Percentiles rank a stretch among this genome's conserved stretches.
Evolutionary conservation across 1,284 basidiomycete species (phyloP).

Genomic region (Fomes fomentarius): DNA sequence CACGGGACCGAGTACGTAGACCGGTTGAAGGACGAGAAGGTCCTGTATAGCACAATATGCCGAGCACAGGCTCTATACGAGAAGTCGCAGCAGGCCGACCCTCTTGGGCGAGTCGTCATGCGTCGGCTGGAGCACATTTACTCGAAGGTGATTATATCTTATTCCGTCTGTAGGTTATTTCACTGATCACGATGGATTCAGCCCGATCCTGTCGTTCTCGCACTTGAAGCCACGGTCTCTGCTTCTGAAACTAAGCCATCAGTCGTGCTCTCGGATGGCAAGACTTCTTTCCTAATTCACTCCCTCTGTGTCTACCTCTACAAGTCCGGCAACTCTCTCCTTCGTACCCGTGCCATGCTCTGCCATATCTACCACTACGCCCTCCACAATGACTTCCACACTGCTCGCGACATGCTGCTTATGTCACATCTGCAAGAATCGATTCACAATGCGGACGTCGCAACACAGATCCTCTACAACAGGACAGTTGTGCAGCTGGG

Average conservation of each 20-base stretch:
- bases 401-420: constrained; percentile 96
- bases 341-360: constrained; percentile 96
- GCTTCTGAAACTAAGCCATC: constrained; percentile 60
- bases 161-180: neutral
- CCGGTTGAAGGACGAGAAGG: constrained; percentile 92
- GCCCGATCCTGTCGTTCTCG: constrained; percentile 93
- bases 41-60: constrained; percentile 92
- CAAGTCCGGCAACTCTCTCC: constrained; percentile 86
- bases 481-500: constrained; percentile 97
- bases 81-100: constrained; percentile 73
- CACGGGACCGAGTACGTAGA: constrained; percentile 99
- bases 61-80: constrained; percentile 93
- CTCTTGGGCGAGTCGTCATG: constrained; percentile 90
- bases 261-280: constrained; percentile 57
- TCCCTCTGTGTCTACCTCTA: constrained; percentile 92
- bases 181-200: constrained; percentile 36
- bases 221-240: constrained; percentile 77
- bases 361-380: constrained; percentile 98
- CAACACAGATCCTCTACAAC: constrained; percentile 98
- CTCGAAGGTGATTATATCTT: constrained; percentile 87
- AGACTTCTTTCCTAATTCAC: constrained; percentile 82
- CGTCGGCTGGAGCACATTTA: constrained; percentile 98
- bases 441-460: constrained; percentile 93
- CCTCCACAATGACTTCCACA: constrained; percentile 95
- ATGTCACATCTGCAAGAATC: constrained; percentile 99